Conservation (phyloP, 805 yeast species). For the Zygosaccharomyces bailii region DNA sequence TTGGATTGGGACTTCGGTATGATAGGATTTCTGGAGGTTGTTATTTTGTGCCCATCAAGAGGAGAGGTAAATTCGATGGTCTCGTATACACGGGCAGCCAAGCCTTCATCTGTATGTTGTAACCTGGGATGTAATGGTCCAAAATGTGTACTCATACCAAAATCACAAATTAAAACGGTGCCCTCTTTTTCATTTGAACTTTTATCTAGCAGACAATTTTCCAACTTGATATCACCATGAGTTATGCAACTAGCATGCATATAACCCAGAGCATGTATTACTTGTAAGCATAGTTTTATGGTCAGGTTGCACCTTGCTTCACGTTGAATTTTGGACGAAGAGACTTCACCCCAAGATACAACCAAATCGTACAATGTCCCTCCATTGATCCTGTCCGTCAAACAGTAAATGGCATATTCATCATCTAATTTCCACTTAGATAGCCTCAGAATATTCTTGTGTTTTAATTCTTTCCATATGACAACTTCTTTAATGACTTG, state of each 20-base stretch:
- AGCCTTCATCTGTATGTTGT: not conserved
- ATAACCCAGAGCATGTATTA: conserved; percentile 56
- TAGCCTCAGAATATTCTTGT: conserved; percentile 62
- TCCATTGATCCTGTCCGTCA: conserved; percentile 63
- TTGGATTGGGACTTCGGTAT: conserved; percentile 38
- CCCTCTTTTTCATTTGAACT: conserved; percentile 26
- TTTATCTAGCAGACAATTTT: conserved; percentile 65
- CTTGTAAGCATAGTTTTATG: conserved; percentile 46
- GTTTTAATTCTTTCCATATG: conserved; percentile 70
- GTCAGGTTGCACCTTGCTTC: conserved; percentile 38
- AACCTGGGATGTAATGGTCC: conserved; percentile 4
- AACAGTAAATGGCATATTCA: conserved; percentile 59
- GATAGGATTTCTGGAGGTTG: conserved; percentile 27
- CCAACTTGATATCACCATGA: conserved; percentile 82
- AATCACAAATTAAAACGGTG: conserved; percentile 68
- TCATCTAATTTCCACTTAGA: conserved; percentile 58
- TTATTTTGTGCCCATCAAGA: conserved; percentile 9
- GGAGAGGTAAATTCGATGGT: conserved; percentile 17
- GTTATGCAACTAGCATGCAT: conserved; percentile 59
- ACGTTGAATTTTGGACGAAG: conserved; percentile 30
- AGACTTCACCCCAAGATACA: conserved; percentile 56
- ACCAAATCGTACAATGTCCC: conserved; percentile 83
- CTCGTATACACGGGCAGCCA: not conserved
- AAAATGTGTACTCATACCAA: conserved; percentile 65
- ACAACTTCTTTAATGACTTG: conserved; percentile 68